These are phyloP conservation scores for Ambrosia artemisiifolia DNA, from an alignment of 129 eudicot genomes.

Conservation along the genomic window DNA sequence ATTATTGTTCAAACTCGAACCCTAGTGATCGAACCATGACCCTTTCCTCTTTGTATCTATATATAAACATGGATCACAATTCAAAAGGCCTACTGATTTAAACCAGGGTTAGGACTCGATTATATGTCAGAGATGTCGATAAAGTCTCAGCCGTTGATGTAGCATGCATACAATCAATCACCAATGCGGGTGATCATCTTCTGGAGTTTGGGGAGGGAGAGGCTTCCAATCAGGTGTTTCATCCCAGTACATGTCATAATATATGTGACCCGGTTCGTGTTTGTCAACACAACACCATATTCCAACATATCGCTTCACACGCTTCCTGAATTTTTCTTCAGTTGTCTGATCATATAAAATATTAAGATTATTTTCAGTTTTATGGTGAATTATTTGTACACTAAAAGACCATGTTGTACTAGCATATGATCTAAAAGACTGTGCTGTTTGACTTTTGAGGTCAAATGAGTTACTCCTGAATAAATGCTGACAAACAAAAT, in stretches of 20 bases:
- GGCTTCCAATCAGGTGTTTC: conserved; percentile 97
- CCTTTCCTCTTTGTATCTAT: conserved; percentile 19
- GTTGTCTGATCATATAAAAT: conserved; percentile 36
- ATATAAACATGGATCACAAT: conserved; percentile 12
- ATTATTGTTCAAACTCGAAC: conserved; percentile 21
- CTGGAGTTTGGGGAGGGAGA: conserved; percentile 73
- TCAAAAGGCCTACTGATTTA: conserved; percentile 6
- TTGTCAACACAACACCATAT: conserved; percentile 89
- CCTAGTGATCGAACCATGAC: neutral
- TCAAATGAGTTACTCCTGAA: neutral
- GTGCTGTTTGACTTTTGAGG: neutral
- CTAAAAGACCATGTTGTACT: neutral
- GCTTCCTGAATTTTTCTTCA: conserved; percentile 76
- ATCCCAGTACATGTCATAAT: conserved; percentile 96
- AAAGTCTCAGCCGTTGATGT: conserved; percentile 14
- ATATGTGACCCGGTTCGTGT: conserved; percentile 85
- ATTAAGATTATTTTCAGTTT: neutral
- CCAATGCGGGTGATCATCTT: conserved; percentile 93
- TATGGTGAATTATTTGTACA: neutral
- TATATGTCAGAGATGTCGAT: neutral
- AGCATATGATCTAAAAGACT: conserved; percentile 6
- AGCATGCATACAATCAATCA: conserved; percentile 25
- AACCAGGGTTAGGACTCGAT: conserved; percentile 19
- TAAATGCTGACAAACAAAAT: neutral
- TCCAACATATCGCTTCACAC: conserved; percentile 76